phyloP scores from a whole-genome alignment of 768 basidiomycete species.

The Rubroboletus satanas region DNA sequence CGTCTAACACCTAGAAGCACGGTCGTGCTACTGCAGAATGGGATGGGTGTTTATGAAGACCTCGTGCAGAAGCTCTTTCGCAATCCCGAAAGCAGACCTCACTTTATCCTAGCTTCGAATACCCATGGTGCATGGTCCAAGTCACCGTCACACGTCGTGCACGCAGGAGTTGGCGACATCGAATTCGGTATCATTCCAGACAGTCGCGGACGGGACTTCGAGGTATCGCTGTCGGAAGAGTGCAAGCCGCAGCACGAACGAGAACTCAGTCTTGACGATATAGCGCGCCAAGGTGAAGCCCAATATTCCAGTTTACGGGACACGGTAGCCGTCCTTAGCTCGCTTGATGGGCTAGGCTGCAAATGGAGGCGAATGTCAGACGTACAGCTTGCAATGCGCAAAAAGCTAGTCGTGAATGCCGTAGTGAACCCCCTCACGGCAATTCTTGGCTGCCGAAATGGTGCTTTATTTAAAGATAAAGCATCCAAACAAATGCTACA shows the following conservation, averaged over 20 bases:
- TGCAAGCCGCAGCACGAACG: constrained; percentile 35
- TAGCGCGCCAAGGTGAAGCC: constrained; percentile 37
- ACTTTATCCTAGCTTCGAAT: constrained; percentile 81
- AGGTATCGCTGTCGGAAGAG: constrained; percentile 44
- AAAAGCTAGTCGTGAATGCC: constrained; percentile 78
- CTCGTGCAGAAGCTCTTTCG: constrained; percentile 66
- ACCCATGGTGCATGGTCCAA: constrained; percentile 74
- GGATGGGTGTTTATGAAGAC: constrained; percentile 87
- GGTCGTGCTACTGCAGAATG: constrained; percentile 91
- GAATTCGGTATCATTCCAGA: constrained; percentile 81
- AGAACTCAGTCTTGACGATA: constrained; percentile 49
- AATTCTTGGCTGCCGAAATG: constrained; percentile 75
- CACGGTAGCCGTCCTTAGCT: constrained; percentile 62
- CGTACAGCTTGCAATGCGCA: constrained; percentile 66
- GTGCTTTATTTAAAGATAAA: constrained; percentile 53
- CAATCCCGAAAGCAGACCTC: constrained; percentile 69
- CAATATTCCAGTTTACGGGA: constrained; percentile 61
- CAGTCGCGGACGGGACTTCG: constrained; percentile 56
- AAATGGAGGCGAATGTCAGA: constrained; percentile 63
- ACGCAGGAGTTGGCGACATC: constrained; percentile 66
- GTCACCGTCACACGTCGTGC: constrained; percentile 52
- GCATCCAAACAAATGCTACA: constrained; percentile 44
- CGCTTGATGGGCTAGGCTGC: constrained; percentile 52
- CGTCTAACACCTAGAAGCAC: constrained; percentile 68
- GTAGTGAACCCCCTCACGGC: constrained; percentile 86